Evolutionary conservation across 257 asterid genomes (phyloP), one percentile per base, ranked within the genome.

Genomic region (Gynochthodes officinalis): DNA sequence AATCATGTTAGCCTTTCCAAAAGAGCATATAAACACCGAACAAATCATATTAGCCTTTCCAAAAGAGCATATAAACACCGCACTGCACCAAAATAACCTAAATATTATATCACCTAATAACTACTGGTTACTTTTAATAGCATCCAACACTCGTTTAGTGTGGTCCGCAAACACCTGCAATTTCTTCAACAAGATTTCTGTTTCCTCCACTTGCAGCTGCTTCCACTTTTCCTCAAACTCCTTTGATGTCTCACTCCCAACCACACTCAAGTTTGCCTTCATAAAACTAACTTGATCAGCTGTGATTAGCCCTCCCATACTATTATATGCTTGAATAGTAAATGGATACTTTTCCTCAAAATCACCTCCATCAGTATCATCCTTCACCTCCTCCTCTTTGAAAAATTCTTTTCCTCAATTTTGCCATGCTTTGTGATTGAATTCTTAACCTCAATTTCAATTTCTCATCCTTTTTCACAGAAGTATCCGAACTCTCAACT

Each of bases 181-280:
- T 70, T 67, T 84, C 87, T 84, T 81, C 61, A 52, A 14, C 14
- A 61, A 58, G 7, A 89, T 28, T 74, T 82, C 87, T 52, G 50
- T 12, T 71, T 89, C 88, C 72, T 81, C 82, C 70, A 48, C 16
- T 18, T 58, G 7, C 79, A 91, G 67, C 27, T 80, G 67, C 81
- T 79, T 89, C 96, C 97, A 91, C 77, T 84, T 80, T 10, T 84
- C 84, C 25, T 91, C 87, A 73, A 84, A 75, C 28, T 84, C 87
- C 80, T 75, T 77, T 4, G 91, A 89, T 80, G 84, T 83, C 7
- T 30, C 79, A 28, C 62, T 57, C 64, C 79, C 91, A 57, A 87
- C 70, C 81, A 70, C 68, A 60, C 68, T 64, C 80, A 89, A 39
- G 19, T 70, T 84, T 25, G 80, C 82, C 80, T 64, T 80, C 74